These are phyloP conservation scores for Phytopythium chamaehyphon DNA, from an alignment of 352 stramenopile species.

Conservation along the genomic window DNA sequence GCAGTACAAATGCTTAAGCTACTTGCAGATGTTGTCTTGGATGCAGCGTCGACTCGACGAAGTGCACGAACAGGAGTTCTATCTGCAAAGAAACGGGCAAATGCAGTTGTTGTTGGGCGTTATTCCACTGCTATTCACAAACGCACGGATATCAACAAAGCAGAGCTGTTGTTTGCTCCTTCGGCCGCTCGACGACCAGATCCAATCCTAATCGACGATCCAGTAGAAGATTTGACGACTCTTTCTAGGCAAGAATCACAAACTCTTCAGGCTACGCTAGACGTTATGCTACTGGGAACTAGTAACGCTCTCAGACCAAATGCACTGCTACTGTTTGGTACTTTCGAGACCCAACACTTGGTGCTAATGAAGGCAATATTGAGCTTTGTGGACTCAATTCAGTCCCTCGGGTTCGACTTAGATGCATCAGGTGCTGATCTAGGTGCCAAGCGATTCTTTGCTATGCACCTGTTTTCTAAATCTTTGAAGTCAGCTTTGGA, in stretches of 20 bases:
- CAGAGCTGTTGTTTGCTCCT: constrained; percentile 63
- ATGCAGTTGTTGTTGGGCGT: constrained; percentile 51
- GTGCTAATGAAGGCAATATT: constrained; percentile 72
- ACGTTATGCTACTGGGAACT: constrained; percentile 27
- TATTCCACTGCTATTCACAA: constrained; percentile 69
- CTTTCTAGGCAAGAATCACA: constrained; percentile 12
- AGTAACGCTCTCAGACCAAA: constrained; percentile 23
- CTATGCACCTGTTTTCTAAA: constrained; percentile 61
- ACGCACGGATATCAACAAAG: constrained; percentile 58
- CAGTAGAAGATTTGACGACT: constrained; percentile 13
- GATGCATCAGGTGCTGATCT: constrained; percentile 74
- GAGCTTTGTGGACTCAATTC: constrained; percentile 58
- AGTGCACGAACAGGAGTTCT: constrained; percentile 62
- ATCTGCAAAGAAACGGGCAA: constrained; percentile 14
- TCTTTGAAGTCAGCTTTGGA: constrained; percentile 46
- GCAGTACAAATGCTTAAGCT: constrained; percentile 84
- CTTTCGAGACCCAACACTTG: constrained; percentile 62
- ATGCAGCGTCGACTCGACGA: constrained; percentile 54
- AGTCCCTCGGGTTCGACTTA: constrained; percentile 73
- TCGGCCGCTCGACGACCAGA: background rate
- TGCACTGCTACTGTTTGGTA: constrained; percentile 50
- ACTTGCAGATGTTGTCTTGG: constrained; percentile 60
- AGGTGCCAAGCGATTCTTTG: constrained; percentile 69
- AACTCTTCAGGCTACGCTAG: constrained; percentile 14
- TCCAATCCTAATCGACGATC: background rate